These are phyloP conservation scores for Schizosaccharomyces cryophilus DNA, from an alignment of 805 yeast genomes.

Conservation along the genomic window DNA sequence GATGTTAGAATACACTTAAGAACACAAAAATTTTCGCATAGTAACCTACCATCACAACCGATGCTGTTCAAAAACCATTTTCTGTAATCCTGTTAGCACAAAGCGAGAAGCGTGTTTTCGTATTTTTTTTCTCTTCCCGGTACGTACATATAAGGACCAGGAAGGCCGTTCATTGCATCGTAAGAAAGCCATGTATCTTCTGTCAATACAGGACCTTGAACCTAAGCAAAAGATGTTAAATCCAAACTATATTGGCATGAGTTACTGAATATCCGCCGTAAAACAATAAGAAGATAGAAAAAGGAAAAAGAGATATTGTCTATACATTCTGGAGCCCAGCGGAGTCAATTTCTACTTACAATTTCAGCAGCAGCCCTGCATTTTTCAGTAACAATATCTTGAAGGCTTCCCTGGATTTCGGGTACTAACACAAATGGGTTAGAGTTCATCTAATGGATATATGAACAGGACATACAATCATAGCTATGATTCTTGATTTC, in stretches of 20 bases:
- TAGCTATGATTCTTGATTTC: slow-evolving; percentile 36
- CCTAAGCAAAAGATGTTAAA: slow-evolving; percentile 7
- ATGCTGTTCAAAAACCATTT: slow-evolving; percentile 71
- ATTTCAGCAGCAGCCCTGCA: slow-evolving; percentile 45
- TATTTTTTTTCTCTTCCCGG: slow-evolving; percentile 5
- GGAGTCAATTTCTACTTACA: slow-evolving; percentile 11
- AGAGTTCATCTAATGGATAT: not conserved
- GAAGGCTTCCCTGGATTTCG: slow-evolving; percentile 74
- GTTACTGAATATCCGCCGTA: not conserved
- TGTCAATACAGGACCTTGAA: slow-evolving; percentile 64
- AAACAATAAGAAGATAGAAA: not conserved
- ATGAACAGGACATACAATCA: slow-evolving; percentile 21
- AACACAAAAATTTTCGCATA: not conserved
- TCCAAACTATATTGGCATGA: not conserved
- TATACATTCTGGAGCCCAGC: too few species aligned
- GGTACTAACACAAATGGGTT: slow-evolving; percentile 19
- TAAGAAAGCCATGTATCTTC: slow-evolving; percentile 87
- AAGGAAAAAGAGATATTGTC: not conserved
- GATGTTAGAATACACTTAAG: not conserved
- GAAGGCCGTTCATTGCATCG: slow-evolving; percentile 56
- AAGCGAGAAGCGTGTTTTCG: not conserved
- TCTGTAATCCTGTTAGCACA: slow-evolving; percentile 6
- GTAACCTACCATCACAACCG: slow-evolving; percentile 27
- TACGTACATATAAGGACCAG: slow-evolving; percentile 57
- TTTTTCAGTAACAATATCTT: slow-evolving; percentile 59